These are phyloP conservation scores for Pythium utonaiense DNA, from an alignment of 352 stramenopile species.

Conservation along the genomic window DNA sequence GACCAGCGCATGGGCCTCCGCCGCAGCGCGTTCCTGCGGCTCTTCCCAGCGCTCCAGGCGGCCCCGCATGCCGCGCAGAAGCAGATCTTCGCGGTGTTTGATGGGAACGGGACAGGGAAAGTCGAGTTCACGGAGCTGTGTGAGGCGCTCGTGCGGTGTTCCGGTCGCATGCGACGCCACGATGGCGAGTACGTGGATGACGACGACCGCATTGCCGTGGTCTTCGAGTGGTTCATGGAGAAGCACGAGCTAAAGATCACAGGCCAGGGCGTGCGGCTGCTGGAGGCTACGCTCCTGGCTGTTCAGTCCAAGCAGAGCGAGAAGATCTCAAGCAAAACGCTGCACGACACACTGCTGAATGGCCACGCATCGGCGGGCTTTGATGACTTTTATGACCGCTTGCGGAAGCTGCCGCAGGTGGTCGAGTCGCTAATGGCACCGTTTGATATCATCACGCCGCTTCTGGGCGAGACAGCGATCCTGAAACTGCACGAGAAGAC, in stretches of 20 bases:
- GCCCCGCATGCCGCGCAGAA: conserved; percentile 33
- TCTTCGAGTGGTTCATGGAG: conserved; percentile 61
- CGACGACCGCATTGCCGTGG: conserved; percentile 31
- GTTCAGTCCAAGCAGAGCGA: conserved; percentile 2
- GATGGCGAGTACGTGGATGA: conserved; percentile 21
- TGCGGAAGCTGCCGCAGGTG: conserved; percentile 31
- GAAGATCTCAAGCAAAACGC: neutral
- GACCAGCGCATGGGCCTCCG: conserved; percentile 44
- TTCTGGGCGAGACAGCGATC: conserved; percentile 43
- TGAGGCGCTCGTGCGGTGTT: conserved; percentile 45
- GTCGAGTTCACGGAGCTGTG: conserved; percentile 69
- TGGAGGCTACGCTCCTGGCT: conserved; percentile 27
- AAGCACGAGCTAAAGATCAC: conserved; percentile 29
- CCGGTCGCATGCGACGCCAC: conserved; percentile 22
- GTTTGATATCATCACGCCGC: conserved; percentile 47
- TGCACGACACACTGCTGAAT: conserved; percentile 23
- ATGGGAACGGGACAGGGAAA: conserved; percentile 34
- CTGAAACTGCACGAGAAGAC: conserved; percentile 31
- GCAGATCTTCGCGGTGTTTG: conserved; percentile 46
- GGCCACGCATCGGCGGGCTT: conserved; percentile 21
- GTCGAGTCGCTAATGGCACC: conserved; percentile 46
- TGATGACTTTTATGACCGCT: conserved; percentile 26
- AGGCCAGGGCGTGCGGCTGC: conserved; percentile 28
- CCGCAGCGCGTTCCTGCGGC: conserved; percentile 42
- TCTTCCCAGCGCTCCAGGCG: conserved; percentile 48